A percentile compares a stretch with the other conserved stretches of the same genome.
These are phyloP conservation scores for Sphenostylis stenocarpa DNA, from an alignment of 306 rosid genomes.

Conservation along the genomic window DNA sequence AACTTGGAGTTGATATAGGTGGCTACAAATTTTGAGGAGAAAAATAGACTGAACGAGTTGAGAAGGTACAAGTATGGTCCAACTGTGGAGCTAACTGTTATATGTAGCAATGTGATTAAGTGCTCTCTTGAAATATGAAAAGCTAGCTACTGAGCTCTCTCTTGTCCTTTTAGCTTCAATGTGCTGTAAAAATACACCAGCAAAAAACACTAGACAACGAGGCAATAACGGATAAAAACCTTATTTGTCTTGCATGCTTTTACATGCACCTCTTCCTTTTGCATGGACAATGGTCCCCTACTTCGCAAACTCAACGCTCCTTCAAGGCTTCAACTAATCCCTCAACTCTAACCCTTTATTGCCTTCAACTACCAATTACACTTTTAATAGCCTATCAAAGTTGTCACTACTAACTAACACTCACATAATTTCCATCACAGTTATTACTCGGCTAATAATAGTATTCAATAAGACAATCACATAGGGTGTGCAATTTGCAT, in stretches of 20 bases:
- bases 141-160: constrained; percentile 11
- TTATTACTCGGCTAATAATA: background rate
- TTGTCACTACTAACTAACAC: constrained; percentile 3
- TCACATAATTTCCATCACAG: background rate
- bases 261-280: constrained; percentile 41
- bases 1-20: background rate
- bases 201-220: constrained; percentile 31
- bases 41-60: constrained; percentile 4
- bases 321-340: constrained; percentile 27
- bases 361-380: constrained; percentile 38
- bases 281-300: constrained; percentile 53
- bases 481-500: constrained; percentile 33
- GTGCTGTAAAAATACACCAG: constrained; percentile 30
- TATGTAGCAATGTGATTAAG: constrained; percentile 28
- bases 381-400: constrained; percentile 26
- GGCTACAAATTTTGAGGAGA: constrained; percentile 31
- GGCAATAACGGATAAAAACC: constrained; percentile 42
- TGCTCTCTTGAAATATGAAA: background rate
- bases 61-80: constrained; percentile 25
- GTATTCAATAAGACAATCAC: constrained; percentile 19
- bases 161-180: constrained; percentile 33
- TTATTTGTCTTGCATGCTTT: constrained; percentile 55
- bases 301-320: constrained; percentile 5
- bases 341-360: constrained; percentile 29
- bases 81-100: background rate